A percentile compares a stretch with the other conserved stretches of the same genome.
These are phyloP conservation scores for Pinus tabuliformis DNA, from an alignment of 75 land plant genomes.

Conservation along the genomic window DNA sequence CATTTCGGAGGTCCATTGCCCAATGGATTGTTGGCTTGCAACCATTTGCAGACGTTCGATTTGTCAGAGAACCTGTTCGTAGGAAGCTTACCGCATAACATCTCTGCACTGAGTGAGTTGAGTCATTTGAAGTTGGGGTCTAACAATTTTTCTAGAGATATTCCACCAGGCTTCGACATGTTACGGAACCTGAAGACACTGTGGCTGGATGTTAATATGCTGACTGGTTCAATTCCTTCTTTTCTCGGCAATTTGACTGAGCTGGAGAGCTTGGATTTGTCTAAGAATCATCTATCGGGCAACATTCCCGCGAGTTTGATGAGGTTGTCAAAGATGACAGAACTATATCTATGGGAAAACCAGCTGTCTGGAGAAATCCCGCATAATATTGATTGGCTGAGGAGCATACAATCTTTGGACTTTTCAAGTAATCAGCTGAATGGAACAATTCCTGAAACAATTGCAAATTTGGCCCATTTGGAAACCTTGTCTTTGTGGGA, in stretches of 20 bases:
- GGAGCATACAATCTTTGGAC: not conserved
- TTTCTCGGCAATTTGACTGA: conserved; percentile 11
- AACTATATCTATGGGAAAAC: conserved; percentile 17
- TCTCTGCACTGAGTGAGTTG: not conserved
- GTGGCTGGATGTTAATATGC: not conserved
- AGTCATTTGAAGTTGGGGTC: conserved; percentile 10
- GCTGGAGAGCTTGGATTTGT: conserved; percentile 20
- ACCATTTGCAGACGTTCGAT: too few relatives aligned
- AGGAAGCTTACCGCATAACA: too few relatives aligned
- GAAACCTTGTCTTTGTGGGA: conserved; percentile 8
- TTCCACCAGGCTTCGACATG: not conserved
- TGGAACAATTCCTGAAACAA: conserved; percentile 10
- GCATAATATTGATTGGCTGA: conserved; percentile 6
- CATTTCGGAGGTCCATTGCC: not conserved
- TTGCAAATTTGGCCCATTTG: conserved; percentile 6
- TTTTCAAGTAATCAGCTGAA: conserved; percentile 5
- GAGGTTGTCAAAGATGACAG: not conserved
- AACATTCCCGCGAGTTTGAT: conserved; percentile 6
- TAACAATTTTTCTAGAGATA: conserved; percentile 32
- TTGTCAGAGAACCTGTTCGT: too few relatives aligned
- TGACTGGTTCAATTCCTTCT: conserved; percentile 24
- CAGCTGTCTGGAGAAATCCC: conserved; percentile 22
- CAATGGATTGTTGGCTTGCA: not conserved
- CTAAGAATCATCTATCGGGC: conserved; percentile 16
- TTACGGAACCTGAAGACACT: not conserved